Conservation (phyloP, 768 basidiomycete species). For the Lentinus brumalis region DNA sequence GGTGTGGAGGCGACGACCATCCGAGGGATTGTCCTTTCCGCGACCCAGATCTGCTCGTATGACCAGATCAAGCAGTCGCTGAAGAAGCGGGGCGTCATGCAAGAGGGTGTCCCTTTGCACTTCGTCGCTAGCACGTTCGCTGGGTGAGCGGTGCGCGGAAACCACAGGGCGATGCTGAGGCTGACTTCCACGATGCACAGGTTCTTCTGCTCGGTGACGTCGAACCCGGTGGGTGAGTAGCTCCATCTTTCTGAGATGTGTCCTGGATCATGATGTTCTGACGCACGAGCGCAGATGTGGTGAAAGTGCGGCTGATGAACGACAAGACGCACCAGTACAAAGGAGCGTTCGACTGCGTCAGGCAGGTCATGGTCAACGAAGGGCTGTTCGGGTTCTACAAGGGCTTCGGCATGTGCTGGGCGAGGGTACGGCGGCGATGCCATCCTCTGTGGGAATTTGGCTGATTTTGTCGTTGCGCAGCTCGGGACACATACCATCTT, state of each 20-base stretch:
- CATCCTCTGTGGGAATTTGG: not conserved
- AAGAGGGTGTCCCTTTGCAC: slow-evolving; percentile 37
- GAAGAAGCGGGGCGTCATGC: slow-evolving; percentile 33
- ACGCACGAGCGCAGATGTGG: slow-evolving; percentile 29
- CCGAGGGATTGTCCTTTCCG: slow-evolving; percentile 36
- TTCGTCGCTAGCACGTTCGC: slow-evolving; percentile 37
- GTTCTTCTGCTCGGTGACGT: slow-evolving; percentile 38
- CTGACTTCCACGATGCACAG: slow-evolving; percentile 13
- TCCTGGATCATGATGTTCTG: not conserved
- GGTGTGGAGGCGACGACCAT: slow-evolving; percentile 37
- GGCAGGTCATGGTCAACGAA: slow-evolving; percentile 32
- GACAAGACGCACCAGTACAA: slow-evolving; percentile 34
- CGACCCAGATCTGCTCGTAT: slow-evolving; percentile 39
- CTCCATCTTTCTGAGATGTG: not conserved
- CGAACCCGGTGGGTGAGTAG: slow-evolving; percentile 37
- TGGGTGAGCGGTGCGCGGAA: slow-evolving; percentile 23
- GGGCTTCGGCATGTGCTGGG: slow-evolving; percentile 45
- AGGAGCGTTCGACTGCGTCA: slow-evolving; percentile 34
- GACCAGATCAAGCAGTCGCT: slow-evolving; percentile 39
- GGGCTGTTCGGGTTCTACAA: slow-evolving; percentile 38
- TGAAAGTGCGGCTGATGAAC: slow-evolving; percentile 42
- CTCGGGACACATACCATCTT: slow-evolving; percentile 39
- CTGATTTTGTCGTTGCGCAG: slow-evolving; percentile 18
- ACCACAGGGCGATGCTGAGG: not conserved
- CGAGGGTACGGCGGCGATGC: slow-evolving; percentile 29